These are phyloP conservation scores for Ophiostoma ulmi DNA, from an alignment of 2,329 filamentous ascomycete genomes.

Conservation along the genomic window DNA sequence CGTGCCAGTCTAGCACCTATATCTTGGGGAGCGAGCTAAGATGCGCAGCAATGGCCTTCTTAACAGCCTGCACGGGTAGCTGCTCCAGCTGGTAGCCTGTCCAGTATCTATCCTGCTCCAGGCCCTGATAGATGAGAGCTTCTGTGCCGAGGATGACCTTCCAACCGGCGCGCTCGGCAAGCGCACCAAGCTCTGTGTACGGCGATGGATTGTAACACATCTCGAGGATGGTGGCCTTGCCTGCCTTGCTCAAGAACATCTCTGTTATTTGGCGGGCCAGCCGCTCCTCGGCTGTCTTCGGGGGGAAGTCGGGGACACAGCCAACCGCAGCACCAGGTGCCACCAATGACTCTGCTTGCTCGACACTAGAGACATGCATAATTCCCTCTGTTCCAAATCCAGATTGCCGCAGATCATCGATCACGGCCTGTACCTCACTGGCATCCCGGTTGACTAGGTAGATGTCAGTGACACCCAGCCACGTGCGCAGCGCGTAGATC, in stretches of 20 bases:
- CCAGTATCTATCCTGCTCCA: constrained; percentile 64
- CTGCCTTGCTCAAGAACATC: constrained; percentile 35
- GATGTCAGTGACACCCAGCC: constrained; percentile 61
- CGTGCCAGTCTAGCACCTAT: background rate
- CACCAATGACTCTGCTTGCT: constrained; percentile 55
- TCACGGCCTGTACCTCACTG: constrained; percentile 60
- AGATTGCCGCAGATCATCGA: constrained; percentile 55
- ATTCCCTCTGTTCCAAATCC: constrained; percentile 55
- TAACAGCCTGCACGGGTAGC: constrained; percentile 56
- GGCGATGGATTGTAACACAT: constrained; percentile 79
- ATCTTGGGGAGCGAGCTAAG: constrained; percentile 33
- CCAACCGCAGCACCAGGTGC: constrained; percentile 63
- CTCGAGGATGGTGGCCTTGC: constrained; percentile 66
- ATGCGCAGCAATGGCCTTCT: constrained; percentile 45
- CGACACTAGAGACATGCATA: constrained; percentile 55
- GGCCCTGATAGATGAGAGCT: constrained; percentile 70
- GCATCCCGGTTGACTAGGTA: constrained; percentile 74
- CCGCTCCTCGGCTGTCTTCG: constrained; percentile 58
- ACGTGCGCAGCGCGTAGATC: constrained; percentile 67
- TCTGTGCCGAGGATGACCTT: constrained; percentile 71
- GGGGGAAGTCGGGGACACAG: constrained; percentile 72
- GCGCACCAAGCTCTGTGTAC: constrained; percentile 59
- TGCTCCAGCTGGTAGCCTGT: constrained; percentile 56
- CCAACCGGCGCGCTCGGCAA: constrained; percentile 61
- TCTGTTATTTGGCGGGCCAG: constrained; percentile 53